Conservation (phyloP, 257 asterid species). For the Mentha longifolia region DNA sequence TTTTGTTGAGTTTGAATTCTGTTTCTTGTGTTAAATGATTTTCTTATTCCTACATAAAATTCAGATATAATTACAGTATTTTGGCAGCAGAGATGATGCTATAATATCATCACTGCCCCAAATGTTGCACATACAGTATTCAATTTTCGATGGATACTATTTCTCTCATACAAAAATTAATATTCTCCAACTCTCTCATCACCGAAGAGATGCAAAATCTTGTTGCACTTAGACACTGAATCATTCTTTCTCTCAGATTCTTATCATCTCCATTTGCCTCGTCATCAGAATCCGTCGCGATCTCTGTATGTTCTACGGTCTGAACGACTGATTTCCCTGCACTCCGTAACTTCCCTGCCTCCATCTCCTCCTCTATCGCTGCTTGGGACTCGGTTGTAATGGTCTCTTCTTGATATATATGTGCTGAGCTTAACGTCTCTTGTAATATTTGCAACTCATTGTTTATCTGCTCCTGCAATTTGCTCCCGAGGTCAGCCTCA, state of each 20-base stretch:
- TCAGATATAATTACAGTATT: neutral
- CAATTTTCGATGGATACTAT: conserved; percentile 37
- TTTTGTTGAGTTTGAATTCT: neutral
- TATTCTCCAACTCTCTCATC: conserved; percentile 39
- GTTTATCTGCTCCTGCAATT: conserved; percentile 43
- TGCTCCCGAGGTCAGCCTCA: conserved; percentile 30
- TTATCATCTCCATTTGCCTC: conserved; percentile 30
- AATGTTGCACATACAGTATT: neutral
- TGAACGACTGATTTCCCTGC: conserved; percentile 4
- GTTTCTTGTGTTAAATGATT: neutral
- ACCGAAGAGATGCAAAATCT: conserved; percentile 45
- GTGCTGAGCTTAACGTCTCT: conserved; percentile 39
- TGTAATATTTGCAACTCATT: conserved; percentile 39
- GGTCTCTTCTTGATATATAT: conserved; percentile 35
- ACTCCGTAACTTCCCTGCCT: conserved; percentile 38
- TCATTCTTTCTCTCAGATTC: conserved; percentile 27
- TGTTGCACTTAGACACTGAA: conserved; percentile 37
- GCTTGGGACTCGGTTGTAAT: conserved; percentile 5
- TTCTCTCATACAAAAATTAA: conserved; percentile 33
- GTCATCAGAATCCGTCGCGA: conserved; percentile 17
- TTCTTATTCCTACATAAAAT: neutral
- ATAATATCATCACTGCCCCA: too few species aligned
- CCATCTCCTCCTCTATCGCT: conserved; percentile 39
- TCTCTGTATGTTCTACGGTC: conserved; percentile 25
- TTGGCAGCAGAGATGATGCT: neutral